phyloP scores from a whole-genome alignment of 192 early-diverging fungal genomes.

The Helicostylum pulchrum region DNA sequence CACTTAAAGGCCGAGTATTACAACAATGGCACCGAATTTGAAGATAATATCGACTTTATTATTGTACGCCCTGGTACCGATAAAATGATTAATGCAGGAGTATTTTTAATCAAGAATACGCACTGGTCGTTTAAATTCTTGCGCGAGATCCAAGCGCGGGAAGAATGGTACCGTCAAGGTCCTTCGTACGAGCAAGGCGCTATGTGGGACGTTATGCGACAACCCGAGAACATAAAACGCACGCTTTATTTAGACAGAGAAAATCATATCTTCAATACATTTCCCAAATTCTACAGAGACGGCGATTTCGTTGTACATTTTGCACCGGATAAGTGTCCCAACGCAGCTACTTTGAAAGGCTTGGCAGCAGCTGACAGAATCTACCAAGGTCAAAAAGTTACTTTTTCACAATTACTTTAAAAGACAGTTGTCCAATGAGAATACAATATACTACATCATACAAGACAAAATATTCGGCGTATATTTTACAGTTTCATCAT shows the following conservation, averaged over 20 bases:
- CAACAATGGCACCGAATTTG: slow-evolving; percentile 10
- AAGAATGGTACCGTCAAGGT: slow-evolving; percentile 35
- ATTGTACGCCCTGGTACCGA: slow-evolving; percentile 41
- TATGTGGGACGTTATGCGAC: slow-evolving; percentile 53
- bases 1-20: slow-evolving; percentile 23
- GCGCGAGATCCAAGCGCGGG: slow-evolving; percentile 35
- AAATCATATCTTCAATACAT: slow-evolving; percentile 58
- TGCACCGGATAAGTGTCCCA: slow-evolving; percentile 54
- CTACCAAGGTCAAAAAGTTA: slow-evolving; percentile 12
- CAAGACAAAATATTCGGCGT: too few relatives aligned
- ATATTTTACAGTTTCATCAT: not conserved
- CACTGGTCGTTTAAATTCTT: slow-evolving; percentile 45
- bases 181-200: slow-evolving; percentile 52
- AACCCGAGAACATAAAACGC: slow-evolving; percentile 28
- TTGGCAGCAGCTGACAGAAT: slow-evolving; percentile 39
- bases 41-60: slow-evolving; percentile 40
- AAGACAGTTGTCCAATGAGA: not conserved
- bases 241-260: slow-evolving; percentile 39
- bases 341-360: slow-evolving; percentile 41
- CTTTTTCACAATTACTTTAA: slow-evolving; percentile 15
- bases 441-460: too few relatives aligned
- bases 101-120: slow-evolving; percentile 53
- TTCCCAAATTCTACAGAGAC: slow-evolving; percentile 40
- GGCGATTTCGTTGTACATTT: slow-evolving; percentile 61
- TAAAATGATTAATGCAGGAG: slow-evolving; percentile 52